phyloP scores from a whole-genome alignment of 768 basidiomycete genomes.

The Amanita exitialis region DNA sequence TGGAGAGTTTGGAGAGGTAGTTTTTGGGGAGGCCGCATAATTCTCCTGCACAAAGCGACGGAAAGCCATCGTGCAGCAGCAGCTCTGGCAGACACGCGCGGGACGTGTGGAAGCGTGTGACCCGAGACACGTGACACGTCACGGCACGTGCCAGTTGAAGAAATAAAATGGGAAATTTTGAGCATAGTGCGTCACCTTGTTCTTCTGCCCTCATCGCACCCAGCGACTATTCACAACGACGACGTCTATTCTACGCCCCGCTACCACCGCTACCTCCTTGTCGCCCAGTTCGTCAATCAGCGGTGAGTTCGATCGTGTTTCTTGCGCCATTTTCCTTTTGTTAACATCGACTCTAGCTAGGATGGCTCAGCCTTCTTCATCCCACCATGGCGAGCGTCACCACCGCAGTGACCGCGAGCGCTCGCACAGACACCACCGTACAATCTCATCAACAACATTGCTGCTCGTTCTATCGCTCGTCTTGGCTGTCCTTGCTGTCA shows the following conservation, averaged over 20 bases:
- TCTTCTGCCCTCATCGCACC: conserved; percentile 15
- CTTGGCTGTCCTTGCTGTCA: conserved; percentile 80
- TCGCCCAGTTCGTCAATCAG: conserved; percentile 58
- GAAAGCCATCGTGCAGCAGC: conserved; percentile 32
- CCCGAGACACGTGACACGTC: conserved; percentile 15
- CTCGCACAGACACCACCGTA: conserved; percentile 65
- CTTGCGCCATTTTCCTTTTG: conserved; percentile 3
- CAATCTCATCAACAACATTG: conserved; percentile 84
- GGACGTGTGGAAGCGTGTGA: conserved; percentile 15
- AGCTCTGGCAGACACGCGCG: conserved; percentile 10
- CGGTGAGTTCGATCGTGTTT: conserved; percentile 21
- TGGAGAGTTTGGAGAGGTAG: conserved; percentile 9
- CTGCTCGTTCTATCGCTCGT: conserved; percentile 80
- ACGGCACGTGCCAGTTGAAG: conserved; percentile 37
- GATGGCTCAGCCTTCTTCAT: conserved; percentile 85
- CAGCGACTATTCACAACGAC: conserved; percentile 22
- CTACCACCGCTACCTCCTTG: conserved; percentile 54
- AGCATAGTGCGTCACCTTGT: conserved; percentile 16
- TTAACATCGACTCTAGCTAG: conserved; percentile 40
- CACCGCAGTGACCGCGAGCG: conserved; percentile 46
- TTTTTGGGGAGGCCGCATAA: conserved; percentile 31
- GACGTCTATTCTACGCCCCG: conserved; percentile 59
- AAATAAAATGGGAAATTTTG: conserved; percentile 30
- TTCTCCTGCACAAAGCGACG: conserved; percentile 51
- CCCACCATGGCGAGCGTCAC: conserved; percentile 59